Conservation (phyloP, 2,329 filamentous ascomycete genomes). For the Cryphonectria radicalis region DNA sequence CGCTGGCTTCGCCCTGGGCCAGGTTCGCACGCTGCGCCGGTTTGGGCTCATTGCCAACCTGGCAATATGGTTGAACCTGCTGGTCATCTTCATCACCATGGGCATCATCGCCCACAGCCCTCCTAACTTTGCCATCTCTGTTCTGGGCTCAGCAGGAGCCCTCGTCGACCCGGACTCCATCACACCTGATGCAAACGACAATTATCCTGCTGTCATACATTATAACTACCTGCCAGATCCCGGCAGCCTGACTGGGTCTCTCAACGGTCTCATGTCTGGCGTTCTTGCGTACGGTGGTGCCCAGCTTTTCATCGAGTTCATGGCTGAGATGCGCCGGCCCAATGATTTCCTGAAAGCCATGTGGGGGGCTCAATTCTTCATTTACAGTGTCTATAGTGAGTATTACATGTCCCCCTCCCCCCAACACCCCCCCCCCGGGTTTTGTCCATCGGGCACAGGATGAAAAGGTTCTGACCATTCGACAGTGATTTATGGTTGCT, state of each 20-base stretch:
- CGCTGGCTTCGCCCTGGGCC: constrained; percentile 56
- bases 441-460: no score
- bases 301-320: constrained; percentile 60
- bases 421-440: no score
- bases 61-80: constrained; percentile 59
- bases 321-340: constrained; percentile 54
- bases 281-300: constrained; percentile 64
- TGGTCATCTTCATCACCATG: constrained; percentile 60
- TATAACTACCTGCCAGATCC: constrained; percentile 48
- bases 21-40: constrained; percentile 58
- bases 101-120: constrained; percentile 52
- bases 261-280: constrained; percentile 57
- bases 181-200: constrained; percentile 39
- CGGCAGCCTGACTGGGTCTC: constrained; percentile 47
- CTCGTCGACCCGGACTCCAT: constrained; percentile 36
- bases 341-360: constrained; percentile 48
- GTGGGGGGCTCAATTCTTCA: constrained; percentile 46
- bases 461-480: neutral
- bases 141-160: constrained; percentile 37
- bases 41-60: constrained; percentile 60
- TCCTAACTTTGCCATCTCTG: constrained; percentile 50
- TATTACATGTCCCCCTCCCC: neutral
- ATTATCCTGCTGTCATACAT: constrained; percentile 41
- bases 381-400: constrained; percentile 43
- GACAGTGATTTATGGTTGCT: constrained; percentile 12